Evolutionary conservation across 805 yeast genomes (phyloP).

Genomic region (Cyberlindnera mississippiensis): DNA sequence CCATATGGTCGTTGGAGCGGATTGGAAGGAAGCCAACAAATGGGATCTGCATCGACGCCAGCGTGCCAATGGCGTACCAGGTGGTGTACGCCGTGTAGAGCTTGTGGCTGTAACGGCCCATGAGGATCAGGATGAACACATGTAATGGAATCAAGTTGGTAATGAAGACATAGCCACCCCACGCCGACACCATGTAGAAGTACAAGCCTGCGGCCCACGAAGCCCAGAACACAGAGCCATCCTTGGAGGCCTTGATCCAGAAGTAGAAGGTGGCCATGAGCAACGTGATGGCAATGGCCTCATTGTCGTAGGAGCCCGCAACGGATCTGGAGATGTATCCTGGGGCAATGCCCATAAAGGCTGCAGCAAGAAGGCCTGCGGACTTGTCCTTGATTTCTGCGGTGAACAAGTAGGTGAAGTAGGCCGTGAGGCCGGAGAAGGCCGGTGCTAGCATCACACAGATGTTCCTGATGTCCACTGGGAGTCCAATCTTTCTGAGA

Average conservation of each 20-base stretch:
- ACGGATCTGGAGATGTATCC: conserved; percentile 98
- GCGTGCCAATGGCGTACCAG: conserved; percentile 96
- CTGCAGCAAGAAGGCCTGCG: conserved; percentile 89
- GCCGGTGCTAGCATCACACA: conserved; percentile 97
- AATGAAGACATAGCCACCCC: conserved; percentile 99
- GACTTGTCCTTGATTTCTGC: conserved; percentile 84
- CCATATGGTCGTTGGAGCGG: conserved; percentile 97
- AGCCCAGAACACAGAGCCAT: conserved; percentile 85
- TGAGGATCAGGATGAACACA: conserved; percentile 79
- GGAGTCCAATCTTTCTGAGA: conserved; percentile 62
- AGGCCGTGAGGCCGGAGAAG: conserved; percentile 88
- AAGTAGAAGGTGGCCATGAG: conserved; percentile 92
- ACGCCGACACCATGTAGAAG: conserved; percentile 97
- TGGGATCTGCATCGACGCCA: conserved; percentile 98
- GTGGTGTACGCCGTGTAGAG: conserved; percentile 90
- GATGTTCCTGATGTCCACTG: conserved; percentile 90
- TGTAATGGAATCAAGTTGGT: conserved; percentile 96
- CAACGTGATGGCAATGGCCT: conserved; percentile 95
- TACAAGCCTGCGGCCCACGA: conserved; percentile 81
- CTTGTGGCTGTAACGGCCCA: conserved; percentile 89
- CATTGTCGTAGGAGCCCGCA: conserved; percentile 98
- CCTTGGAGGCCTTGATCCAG: conserved; percentile 92
- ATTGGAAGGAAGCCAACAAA: conserved; percentile 97
- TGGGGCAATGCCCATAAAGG: conserved; percentile 96
- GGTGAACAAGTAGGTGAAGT: conserved; percentile 83